These are phyloP conservation scores for Brassica carinata DNA, from an alignment of 345 rosid species.

Conservation along the genomic window DNA sequence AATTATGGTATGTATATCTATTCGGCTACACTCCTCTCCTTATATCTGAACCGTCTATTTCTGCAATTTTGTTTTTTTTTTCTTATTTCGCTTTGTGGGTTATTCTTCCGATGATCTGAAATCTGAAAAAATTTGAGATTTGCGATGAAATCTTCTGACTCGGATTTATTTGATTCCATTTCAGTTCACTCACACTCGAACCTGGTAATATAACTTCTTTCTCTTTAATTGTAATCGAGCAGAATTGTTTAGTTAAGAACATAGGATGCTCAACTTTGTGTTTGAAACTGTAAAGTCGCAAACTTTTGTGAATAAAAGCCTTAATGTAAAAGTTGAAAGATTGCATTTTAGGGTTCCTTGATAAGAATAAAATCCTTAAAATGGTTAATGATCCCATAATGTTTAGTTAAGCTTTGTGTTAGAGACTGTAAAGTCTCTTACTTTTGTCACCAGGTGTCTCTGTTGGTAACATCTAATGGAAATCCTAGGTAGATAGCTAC, in stretches of 20 bases:
- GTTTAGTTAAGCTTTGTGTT: constrained; percentile 4
- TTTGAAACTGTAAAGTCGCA: not conserved
- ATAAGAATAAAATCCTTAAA: not conserved
- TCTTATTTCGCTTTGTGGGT: not conserved
- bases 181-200: constrained; percentile 97
- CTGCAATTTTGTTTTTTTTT: constrained; percentile 21
- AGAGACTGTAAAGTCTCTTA: not conserved
- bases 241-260: not conserved
- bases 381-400: not conserved
- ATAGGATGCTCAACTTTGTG: not conserved
- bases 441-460: constrained; percentile 61
- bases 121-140: constrained; percentile 35
- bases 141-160: constrained; percentile 76
- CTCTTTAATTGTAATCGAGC: not conserved
- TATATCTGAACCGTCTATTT: constrained; percentile 7
- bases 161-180: constrained; percentile 78
- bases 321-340: not conserved
- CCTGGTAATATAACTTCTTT: constrained; percentile 51
- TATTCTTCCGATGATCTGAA: constrained; percentile 31
- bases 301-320: not conserved
- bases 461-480: constrained; percentile 76
- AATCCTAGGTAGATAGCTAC: constrained; percentile 81
- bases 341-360: not conserved
- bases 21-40: not conserved
- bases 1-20: not conserved